phyloP scores from a whole-genome alignment of 306 rosid genomes.

The Vigna unguiculata region DNA sequence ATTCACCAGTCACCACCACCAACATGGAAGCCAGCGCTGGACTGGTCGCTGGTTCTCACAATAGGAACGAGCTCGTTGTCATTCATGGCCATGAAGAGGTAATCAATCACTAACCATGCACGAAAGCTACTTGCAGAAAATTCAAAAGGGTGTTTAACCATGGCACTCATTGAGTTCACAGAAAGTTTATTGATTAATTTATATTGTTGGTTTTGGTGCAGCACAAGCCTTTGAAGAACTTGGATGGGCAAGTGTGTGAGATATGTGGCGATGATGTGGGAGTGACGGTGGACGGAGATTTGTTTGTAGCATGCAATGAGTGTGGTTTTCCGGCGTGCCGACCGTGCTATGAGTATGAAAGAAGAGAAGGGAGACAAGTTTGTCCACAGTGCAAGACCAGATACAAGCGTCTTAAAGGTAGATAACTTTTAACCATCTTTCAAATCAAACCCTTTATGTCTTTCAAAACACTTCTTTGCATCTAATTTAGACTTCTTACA shows the following conservation, averaged over 20 bases:
- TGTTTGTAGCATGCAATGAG: constrained; percentile 96
- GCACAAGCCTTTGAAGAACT: constrained; percentile 92
- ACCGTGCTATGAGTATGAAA: constrained; percentile 95
- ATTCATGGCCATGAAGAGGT: constrained; percentile 58
- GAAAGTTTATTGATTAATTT: neutral
- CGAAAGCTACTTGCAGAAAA: neutral
- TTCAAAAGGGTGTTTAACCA: neutral
- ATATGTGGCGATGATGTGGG: constrained; percentile 96
- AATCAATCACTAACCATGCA: neutral
- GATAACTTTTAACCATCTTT: neutral
- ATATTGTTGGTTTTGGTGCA: constrained; percentile 51
- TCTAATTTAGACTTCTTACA: neutral
- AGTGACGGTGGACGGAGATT: constrained; percentile 85
- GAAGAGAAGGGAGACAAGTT: constrained; percentile 87
- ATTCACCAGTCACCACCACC: constrained; percentile 43
- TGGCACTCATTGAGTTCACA: neutral
- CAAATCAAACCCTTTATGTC: neutral
- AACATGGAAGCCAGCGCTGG: constrained; percentile 57
- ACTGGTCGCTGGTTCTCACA: constrained; percentile 51
- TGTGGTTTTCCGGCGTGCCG: constrained; percentile 96
- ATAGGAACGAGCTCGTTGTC: constrained; percentile 51
- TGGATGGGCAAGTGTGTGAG: constrained; percentile 98
- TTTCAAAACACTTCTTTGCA: neutral
- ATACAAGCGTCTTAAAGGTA: constrained; percentile 94
- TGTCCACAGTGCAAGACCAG: constrained; percentile 97